Evolutionary conservation across 306 rosid species (phyloP), one percentile per base, ranked within the genome.

Genomic region (Ochetophila trinervis): DNA sequence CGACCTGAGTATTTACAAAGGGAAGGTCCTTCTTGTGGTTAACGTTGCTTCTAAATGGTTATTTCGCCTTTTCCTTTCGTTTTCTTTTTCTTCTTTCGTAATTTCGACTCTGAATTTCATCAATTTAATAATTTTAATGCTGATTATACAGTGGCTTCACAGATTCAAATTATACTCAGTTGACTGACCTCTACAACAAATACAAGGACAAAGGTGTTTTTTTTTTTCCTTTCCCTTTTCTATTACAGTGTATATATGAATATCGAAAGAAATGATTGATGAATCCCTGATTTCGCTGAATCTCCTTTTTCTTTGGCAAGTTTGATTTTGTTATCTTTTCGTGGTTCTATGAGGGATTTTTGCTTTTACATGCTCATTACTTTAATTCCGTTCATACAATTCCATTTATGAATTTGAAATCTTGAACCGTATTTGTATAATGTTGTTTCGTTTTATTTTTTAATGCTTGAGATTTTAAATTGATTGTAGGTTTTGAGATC

Each of bases 21-120:
- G 99, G 52, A 86, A 88, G 75, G 90, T 93, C 57, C 84, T 93
- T 72, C 91, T 93, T 56, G 80, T 93, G 34, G 78, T 93, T 60
- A 93, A 93, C 76, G 99, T 93, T 15, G 99, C 99, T 55, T 93
- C 99, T 61, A 87, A 90, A 88, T 93, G 99, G 99, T 93, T 45
- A 34, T 65, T 11, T 49, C 18, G 54, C 75, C 19, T 51, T 73
- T 22, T 67, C 50, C 34, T 35, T 32, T 8, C 30, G 45, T 8
- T 67, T 67, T 22, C 57, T 6, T 58, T 17, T 72, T 51, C 2
- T 47, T 48, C 53, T 48, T 24, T 50, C 53, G 16, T 2, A 36
- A 5, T 50, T 14, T 37, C 36, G 56, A 53, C 24, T 62, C 66
- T 53, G 40, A 5, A 9, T 53, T 70, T 57, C 9, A 11, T 12